Evolutionary conservation across 331 rosid species (phyloP).

Genomic region (Dryas integrifolia): DNA sequence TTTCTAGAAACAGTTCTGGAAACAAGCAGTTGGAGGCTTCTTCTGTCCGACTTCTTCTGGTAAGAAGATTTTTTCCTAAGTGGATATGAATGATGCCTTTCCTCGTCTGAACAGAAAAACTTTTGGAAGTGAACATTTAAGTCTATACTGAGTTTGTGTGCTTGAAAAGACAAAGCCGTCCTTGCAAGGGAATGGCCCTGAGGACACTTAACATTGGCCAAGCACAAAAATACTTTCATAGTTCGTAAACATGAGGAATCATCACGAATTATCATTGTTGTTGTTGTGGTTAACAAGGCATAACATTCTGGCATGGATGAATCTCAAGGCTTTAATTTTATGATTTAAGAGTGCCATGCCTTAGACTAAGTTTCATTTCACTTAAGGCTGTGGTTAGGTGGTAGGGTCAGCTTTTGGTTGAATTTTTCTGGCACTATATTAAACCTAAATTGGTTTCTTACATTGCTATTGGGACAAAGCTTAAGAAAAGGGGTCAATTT

Average conservation of each 20-base stretch:
- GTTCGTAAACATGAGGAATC: background rate
- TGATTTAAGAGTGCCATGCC: background rate
- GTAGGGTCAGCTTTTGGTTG: background rate
- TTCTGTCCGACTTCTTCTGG: conserved; percentile 73
- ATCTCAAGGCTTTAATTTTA: background rate
- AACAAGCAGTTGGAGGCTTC: conserved; percentile 52
- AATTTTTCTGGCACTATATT: background rate
- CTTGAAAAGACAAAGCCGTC: background rate
- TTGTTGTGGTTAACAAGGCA: background rate
- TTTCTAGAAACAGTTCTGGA: conserved; percentile 39
- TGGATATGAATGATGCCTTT: conserved; percentile 20
- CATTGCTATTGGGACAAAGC: background rate
- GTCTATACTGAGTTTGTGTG: background rate
- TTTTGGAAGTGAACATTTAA: background rate
- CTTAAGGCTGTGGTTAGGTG: background rate
- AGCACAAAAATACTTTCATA: background rate
- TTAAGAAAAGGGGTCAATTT: conserved; percentile 1
- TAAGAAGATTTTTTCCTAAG: conserved; percentile 30
- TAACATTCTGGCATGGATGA: background rate
- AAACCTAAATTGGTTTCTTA: background rate
- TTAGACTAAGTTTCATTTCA: background rate
- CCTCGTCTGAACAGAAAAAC: background rate
- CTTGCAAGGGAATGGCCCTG: background rate
- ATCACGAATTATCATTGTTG: background rate
- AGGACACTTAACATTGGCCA: background rate